These are phyloP conservation scores for Colletotrichum musae DNA, from an alignment of 2,329 filamentous ascomycete species.

Conservation along the genomic window DNA sequence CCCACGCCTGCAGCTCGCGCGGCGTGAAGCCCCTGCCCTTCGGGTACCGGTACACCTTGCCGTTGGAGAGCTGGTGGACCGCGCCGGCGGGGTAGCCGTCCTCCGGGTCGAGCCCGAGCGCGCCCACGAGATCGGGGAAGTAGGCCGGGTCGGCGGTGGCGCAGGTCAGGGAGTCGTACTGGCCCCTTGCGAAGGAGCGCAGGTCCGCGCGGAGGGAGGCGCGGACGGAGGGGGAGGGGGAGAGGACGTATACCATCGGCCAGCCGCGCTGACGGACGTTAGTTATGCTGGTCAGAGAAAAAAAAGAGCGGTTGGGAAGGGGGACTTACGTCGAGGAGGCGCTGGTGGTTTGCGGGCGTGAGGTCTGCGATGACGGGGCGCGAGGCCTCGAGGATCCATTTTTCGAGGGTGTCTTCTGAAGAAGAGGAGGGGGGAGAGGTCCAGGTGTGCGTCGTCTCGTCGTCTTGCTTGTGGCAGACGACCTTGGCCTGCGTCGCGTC, in stretches of 20 bases:
- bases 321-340: constrained; percentile 51
- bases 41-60: constrained; percentile 54
- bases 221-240: constrained; percentile 47
- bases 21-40: constrained; percentile 47
- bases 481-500: constrained; percentile 43
- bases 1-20: constrained; percentile 51
- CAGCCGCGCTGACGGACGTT: constrained; percentile 46
- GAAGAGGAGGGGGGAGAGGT: not conserved
- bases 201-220: constrained; percentile 48
- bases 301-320: not conserved
- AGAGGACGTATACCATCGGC: constrained; percentile 57
- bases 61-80: constrained; percentile 53
- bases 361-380: constrained; percentile 52
- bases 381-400: constrained; percentile 47
- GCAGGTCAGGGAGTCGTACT: constrained; percentile 53
- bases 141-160: constrained; percentile 53
- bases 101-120: constrained; percentile 49
- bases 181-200: constrained; percentile 49
- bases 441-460: constrained; percentile 46
- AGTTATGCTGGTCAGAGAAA: not conserved
- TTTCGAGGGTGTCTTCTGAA: constrained; percentile 45
- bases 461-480: constrained; percentile 49
- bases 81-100: constrained; percentile 50
- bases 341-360: constrained; percentile 49
- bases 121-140: constrained; percentile 51